Evolutionary conservation across 2,329 filamentous ascomycete species (phyloP).

Genomic region (Nothomitra cinnamomea): DNA sequence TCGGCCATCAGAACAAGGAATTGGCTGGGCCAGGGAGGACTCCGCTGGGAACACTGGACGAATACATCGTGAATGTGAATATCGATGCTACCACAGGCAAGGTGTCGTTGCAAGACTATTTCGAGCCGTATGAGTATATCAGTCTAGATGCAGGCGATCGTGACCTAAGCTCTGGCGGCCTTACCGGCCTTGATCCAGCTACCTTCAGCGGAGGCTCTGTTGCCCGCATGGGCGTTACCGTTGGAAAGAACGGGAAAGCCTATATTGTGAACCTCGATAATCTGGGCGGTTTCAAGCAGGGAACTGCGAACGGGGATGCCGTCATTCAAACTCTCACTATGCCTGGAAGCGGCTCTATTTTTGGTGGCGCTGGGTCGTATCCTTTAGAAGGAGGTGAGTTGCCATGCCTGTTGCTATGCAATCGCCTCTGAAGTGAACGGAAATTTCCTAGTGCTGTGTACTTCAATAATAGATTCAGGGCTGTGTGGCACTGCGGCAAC

Average conservation of each 20-base stretch:
- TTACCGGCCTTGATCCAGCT: constrained; percentile 26
- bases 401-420: not conserved
- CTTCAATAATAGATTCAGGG: too few relatives aligned
- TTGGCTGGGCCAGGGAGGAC: constrained; percentile 15
- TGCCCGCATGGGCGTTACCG: constrained; percentile 31
- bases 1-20: constrained; percentile 15
- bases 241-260: constrained; percentile 32
- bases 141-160: constrained; percentile 32
- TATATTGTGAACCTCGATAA: constrained; percentile 26
- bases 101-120: constrained; percentile 33
- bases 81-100: constrained; percentile 22
- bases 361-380: constrained; percentile 24
- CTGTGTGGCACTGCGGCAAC: too few relatives aligned
- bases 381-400: constrained; percentile 22
- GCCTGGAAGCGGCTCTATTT: constrained; percentile 16
- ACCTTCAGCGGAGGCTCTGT: constrained; percentile 28
- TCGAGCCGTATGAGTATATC: constrained; percentile 36
- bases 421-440: not conserved
- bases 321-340: constrained; percentile 22
- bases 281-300: constrained; percentile 25
- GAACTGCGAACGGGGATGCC: constrained; percentile 20
- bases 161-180: constrained; percentile 28
- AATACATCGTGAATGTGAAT: constrained; percentile 12
- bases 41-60: constrained; percentile 13
- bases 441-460: too few relatives aligned